Evolutionary conservation across 306 rosid genomes (phyloP).

Genomic region (Cicer yamashitae): DNA sequence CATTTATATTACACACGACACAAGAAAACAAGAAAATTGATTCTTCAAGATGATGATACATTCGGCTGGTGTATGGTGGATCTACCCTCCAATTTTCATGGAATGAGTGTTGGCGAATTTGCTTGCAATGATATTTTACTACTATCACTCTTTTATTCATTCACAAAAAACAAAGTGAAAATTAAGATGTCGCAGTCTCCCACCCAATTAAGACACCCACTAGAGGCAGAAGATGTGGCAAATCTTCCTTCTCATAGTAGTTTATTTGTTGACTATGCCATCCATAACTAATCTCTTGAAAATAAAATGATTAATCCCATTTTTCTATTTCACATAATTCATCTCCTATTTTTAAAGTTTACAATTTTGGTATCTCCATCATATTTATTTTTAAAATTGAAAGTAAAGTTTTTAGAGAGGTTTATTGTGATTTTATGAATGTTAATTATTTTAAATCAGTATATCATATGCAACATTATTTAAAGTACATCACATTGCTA

Average conservation of each 20-base stretch:
- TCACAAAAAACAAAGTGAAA: not conserved
- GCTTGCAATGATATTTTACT: not conserved
- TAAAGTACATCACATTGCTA: too few relatives aligned
- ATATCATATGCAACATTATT: too few relatives aligned
- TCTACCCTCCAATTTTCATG: slow-evolving; percentile 9
- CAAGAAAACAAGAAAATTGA: slow-evolving; percentile 1
- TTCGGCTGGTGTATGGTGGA: slow-evolving; percentile 4
- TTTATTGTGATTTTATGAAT: too few relatives aligned
- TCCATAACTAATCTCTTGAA: not conserved
- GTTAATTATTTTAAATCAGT: too few relatives aligned
- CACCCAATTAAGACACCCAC: slow-evolving; percentile 21
- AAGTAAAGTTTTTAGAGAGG: too few relatives aligned
- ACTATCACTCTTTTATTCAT: not conserved
- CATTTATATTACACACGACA: not conserved
- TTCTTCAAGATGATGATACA: not conserved
- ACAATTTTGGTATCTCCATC: too few relatives aligned
- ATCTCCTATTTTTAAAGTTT: too few relatives aligned
- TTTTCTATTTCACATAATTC: too few relatives aligned
- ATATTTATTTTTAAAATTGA: too few relatives aligned
- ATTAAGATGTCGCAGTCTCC: slow-evolving; percentile 24
- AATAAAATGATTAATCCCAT: too few relatives aligned
- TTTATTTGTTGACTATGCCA: slow-evolving; percentile 6
- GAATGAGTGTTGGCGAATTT: not conserved
- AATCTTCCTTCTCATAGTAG: not conserved
- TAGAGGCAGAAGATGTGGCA: slow-evolving; percentile 41